A percentile compares a stretch with the other conserved stretches of the same genome.
Evolutionary conservation across 345 rosid species (phyloP).

Genomic region (Capsella bursapastoris): DNA sequence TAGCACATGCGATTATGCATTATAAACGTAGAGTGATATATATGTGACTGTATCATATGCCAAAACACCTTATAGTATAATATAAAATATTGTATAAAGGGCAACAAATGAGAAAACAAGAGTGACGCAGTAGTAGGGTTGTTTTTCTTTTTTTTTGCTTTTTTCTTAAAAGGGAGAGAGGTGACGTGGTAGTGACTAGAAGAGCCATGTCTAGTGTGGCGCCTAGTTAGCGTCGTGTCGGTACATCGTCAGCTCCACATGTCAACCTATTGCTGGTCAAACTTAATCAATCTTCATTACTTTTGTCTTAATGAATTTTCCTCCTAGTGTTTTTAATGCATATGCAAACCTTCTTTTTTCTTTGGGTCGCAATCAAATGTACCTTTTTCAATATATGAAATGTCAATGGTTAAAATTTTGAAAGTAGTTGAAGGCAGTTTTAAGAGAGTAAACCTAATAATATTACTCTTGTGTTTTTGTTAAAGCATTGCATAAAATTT

Average conservation of each 20-base stretch:
- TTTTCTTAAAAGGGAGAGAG: conserved; percentile 28
- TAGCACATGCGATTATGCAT: background rate
- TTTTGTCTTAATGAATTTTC: background rate
- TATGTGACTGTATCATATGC: conserved; percentile 10
- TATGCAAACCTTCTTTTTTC: background rate
- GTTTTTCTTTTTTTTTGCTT: background rate
- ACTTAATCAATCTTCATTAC: background rate
- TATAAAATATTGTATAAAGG: background rate
- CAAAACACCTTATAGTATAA: background rate
- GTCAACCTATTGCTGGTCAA: conserved; percentile 36
- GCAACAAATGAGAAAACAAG: conserved; percentile 6
- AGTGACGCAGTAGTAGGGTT: background rate
- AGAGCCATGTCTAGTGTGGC: conserved; percentile 33
- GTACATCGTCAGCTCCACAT: conserved; percentile 47
- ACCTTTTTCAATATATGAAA: background rate
- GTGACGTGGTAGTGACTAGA: conserved; percentile 45
- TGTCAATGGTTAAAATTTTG: background rate
- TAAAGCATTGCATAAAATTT: background rate
- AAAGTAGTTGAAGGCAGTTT: too few relatives aligned
- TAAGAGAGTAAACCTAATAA: too few relatives aligned
- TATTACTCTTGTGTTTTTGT: too few relatives aligned
- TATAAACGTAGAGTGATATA: background rate
- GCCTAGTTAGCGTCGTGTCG: conserved; percentile 46
- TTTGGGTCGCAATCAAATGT: background rate
- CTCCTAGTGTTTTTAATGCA: background rate